These are phyloP conservation scores for Peniophora sp. DNA, from an alignment of 1,284 basidiomycete genomes.

Conservation along the genomic window DNA sequence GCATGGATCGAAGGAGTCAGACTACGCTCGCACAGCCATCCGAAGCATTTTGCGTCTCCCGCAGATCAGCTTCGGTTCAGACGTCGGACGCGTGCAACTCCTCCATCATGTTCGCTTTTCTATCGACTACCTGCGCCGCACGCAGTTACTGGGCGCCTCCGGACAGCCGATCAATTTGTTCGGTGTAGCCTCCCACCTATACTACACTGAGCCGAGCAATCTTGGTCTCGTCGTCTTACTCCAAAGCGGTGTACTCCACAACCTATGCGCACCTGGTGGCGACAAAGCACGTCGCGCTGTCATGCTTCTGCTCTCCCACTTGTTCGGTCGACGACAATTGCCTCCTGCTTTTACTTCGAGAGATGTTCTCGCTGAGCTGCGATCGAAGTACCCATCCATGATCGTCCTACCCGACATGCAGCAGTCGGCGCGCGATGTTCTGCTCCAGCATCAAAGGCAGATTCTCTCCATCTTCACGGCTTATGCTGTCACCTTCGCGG, in stretches of 20 bases:
- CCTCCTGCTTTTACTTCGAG: slow-evolving; percentile 32
- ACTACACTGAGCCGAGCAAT: slow-evolving; percentile 64
- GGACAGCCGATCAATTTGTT: slow-evolving; percentile 56
- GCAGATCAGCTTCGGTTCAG: slow-evolving; percentile 46
- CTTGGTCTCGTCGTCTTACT: slow-evolving; percentile 54
- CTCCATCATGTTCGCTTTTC: slow-evolving; percentile 63
- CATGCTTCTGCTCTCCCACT: slow-evolving; percentile 46
- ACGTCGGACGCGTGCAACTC: slow-evolving; percentile 45
- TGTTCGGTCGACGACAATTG: slow-evolving; percentile 52
- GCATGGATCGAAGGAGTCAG: slow-evolving; percentile 46
- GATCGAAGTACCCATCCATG: slow-evolving; percentile 43
- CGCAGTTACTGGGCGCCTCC: slow-evolving; percentile 38
- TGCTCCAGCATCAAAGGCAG: slow-evolving; percentile 40
- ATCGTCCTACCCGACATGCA: slow-evolving; percentile 48
- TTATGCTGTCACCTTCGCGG: slow-evolving; percentile 44
- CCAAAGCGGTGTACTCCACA: slow-evolving; percentile 49
- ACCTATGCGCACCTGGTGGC: slow-evolving; percentile 37
- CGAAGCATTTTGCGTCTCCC: slow-evolving; percentile 46
- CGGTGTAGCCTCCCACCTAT: slow-evolving; percentile 48
- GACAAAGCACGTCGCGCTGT: slow-evolving; percentile 39
- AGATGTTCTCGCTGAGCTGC: slow-evolving; percentile 25
- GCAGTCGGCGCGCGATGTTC: slow-evolving; percentile 27
- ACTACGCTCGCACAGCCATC: slow-evolving; percentile 40
- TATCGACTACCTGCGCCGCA: slow-evolving; percentile 59
- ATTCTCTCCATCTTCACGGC: slow-evolving; percentile 43